Base-by-base conservation (phyloP, 2,329 filamentous ascomycete species). In the Didymosphaeria variabile region DNA sequence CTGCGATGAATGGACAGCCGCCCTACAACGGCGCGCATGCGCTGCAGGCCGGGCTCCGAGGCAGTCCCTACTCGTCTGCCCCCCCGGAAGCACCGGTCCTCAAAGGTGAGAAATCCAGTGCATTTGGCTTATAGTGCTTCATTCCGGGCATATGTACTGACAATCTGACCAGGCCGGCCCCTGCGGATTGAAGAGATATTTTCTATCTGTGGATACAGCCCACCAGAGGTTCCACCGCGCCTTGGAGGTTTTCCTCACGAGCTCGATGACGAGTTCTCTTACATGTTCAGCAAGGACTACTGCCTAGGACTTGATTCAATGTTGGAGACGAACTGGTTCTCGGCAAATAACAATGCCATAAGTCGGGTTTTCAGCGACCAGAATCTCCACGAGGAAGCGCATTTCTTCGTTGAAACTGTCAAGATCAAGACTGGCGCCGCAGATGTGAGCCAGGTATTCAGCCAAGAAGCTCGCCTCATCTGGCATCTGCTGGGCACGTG, bases 271-370 rank as follows among this genome's bases (percentile, higher is more conserved):
- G 73, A 77, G 50, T 75, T 78, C 50, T 63, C 66, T 5, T 64
- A 64, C 34, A 76, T 78, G 21, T 77, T 74, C 44, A 60, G 68
- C 29, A 78, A 77, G 40, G 76, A 78, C 57, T 78, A 78, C 57
- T 70, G 67, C 58, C 55, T 65, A 29, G 76, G 76, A 8, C 68
- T 78, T 7, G 73, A 77, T 58, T 60, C 70, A 23, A 72, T 77
- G 61, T 65, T 78, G n/a, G 94, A 97, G 77, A 91, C 92, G 7
- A 85, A 84, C 31, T 98, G 94, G 94, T 97, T 92, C 79, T 87
- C 82, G 29, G 80, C 79, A 40, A 83, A 83, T 66, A 86, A 84
- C 57, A 80, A 85, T 57, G 76, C 75, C n/a, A 79, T 78, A 34
- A 70, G 67, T 44, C 61, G 83, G 55, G 78, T 91, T 2, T 78